Base-by-base conservation (phyloP, 2,329 filamentous ascomycete species). In the Nothophaeocryptopus gaeumannii region DNA sequence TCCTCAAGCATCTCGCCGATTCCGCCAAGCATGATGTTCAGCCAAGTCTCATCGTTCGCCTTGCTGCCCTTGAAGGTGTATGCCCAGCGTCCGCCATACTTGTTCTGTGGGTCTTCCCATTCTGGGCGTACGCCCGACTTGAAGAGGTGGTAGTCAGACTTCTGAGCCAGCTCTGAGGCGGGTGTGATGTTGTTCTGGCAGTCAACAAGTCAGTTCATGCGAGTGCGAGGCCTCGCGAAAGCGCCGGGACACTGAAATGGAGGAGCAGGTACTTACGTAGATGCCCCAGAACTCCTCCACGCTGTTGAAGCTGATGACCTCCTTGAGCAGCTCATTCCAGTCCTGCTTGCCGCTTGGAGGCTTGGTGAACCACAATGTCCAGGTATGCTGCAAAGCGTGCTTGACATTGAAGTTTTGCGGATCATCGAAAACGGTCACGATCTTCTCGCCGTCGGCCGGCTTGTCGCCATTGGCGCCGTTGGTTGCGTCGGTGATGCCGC, bases 251-350 rank as follows among this genome's bases (percentile, higher is more conserved):
- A 42, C 9, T 14, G 49, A 33, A 37, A 32, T 20, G 47, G 43
- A 48, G 20, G 20, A 40, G 29, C 13, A 34, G 14, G 16, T 34
- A 78, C 91, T 71, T 81, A 99, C 95, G 74, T 97, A 97, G 70
- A 99, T 89, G 53, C 93, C 93, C 93, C 93, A 99, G 75, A 99
- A 99, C 73, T 99, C 95, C 76, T 99, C 93, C 20, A 99, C 93
- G 2, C 91, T 96, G 76, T 96, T 89, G 67, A 99, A 97, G 50
- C 89, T 96, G 67, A 99, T 96, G 63, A 99, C 92, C 73, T 99
- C 90, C 78, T 99, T 99, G 57, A 99, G 77, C 56, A 97, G 78
- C 70, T 99, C 93, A 62, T 95, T 95, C 93, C 95, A 99, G 80
- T 96, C 96, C 73, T 97, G 68, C 63, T 95, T 96, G 76, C 90